Evolutionary conservation across 768 basidiomycete species (phyloP).

Genomic region (Panus rudis): DNA sequence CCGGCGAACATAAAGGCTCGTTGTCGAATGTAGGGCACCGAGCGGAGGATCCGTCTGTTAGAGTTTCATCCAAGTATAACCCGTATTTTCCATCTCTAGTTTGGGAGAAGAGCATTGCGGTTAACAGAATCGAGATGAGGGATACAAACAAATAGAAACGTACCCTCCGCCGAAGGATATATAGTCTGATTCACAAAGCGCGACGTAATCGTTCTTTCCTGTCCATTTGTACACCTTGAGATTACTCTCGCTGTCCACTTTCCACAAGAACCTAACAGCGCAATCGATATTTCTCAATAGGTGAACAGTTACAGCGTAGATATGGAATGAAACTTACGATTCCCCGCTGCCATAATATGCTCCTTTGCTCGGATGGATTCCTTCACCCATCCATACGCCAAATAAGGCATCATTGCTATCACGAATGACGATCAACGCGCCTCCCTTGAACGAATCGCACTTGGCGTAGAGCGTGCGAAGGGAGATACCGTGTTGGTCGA

Average conservation of each 20-base stretch:
- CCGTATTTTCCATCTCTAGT: conserved; percentile 81
- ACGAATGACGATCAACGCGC: conserved; percentile 56
- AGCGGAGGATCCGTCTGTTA: conserved; percentile 80
- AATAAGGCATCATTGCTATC: conserved; percentile 64
- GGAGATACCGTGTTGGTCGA: conserved; percentile 94
- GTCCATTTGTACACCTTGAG: conserved; percentile 76
- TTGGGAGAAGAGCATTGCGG: conserved; percentile 4
- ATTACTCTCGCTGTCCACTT: conserved; percentile 33
- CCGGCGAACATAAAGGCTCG: conserved; percentile 65
- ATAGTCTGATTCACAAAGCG: conserved; percentile 72
- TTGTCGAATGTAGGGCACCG: conserved; percentile 85
- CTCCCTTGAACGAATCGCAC: conserved; percentile 40
- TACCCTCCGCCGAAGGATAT: conserved; percentile 93
- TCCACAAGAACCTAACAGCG: conserved; percentile 72
- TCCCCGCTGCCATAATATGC: conserved; percentile 88
- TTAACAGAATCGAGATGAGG: conserved; percentile 1
- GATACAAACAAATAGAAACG: conserved; percentile 25
- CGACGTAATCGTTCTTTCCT: conserved; percentile 84
- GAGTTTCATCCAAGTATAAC: conserved; percentile 75
- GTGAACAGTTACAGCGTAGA: not conserved
- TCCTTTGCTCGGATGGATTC: conserved; percentile 49
- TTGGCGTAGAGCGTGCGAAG: conserved; percentile 78
- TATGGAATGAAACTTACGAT: conserved; percentile 39
- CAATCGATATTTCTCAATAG: too few species aligned
- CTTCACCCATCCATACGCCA: conserved; percentile 81